A percentile compares a stretch with the other conserved stretches of the same genome.
Conservation (phyloP, 352 stramenopile species). For the Pelagophyceae sp. region DNA sequence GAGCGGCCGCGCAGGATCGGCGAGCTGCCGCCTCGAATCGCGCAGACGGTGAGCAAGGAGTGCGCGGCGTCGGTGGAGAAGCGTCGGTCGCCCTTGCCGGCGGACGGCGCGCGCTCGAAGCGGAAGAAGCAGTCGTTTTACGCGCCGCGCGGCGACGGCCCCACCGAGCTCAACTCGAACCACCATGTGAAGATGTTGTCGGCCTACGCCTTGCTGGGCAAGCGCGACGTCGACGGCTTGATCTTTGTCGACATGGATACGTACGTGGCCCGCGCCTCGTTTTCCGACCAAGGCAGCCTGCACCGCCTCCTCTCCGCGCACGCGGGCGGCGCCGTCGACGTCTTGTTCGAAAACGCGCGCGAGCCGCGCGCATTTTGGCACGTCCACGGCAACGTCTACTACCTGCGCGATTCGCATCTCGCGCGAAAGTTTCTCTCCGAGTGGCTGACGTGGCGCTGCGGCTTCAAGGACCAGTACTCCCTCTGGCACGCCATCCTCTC, state of each 20-base stretch:
- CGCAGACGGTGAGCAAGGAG: neutral
- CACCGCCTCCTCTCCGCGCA: neutral
- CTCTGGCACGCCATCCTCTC: neutral
- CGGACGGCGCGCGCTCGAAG: neutral
- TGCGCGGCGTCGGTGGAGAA: neutral
- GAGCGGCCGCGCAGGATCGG: too few relatives aligned
- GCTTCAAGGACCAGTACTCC: slow-evolving; percentile 7
- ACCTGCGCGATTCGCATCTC: neutral
- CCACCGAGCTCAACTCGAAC: neutral
- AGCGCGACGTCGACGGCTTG: neutral
- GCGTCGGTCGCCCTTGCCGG: neutral
- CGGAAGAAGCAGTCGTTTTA: neutral
- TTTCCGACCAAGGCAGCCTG: neutral
- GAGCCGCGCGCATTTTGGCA: neutral
- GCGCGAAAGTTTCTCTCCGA: neutral
- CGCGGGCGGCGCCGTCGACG: too few relatives aligned
- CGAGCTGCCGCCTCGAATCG: too few relatives aligned
- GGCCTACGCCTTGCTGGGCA: neutral
- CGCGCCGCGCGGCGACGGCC: neutral
- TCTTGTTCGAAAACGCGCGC: neutral
- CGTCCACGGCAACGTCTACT: neutral
- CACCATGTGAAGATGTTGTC: slow-evolving; percentile 11
- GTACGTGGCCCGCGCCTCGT: neutral
- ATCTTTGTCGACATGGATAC: slow-evolving; percentile 8
- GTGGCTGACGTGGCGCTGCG: neutral